Conservation (phyloP, 495 filamentous ascomycete genomes). For the Penicillium ochrochloron region DNA sequence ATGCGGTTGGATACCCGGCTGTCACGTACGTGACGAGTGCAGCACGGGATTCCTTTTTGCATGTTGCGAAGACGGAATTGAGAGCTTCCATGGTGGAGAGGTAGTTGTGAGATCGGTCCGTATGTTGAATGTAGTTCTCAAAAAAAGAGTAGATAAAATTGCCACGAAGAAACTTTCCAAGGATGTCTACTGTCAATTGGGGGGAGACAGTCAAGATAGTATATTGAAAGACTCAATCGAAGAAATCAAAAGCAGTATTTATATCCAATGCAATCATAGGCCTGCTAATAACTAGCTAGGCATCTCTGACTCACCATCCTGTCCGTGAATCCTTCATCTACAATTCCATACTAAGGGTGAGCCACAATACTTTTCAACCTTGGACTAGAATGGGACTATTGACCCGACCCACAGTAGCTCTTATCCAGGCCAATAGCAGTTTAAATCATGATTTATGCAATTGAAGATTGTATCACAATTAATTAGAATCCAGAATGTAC, state of each 20-base stretch:
- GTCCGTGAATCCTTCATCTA: too few species aligned
- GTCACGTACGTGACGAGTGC: slow-evolving; percentile 90
- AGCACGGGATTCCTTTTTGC: slow-evolving; percentile 59
- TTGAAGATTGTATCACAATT: neutral
- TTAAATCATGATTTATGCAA: neutral
- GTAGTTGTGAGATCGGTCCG: too few species aligned
- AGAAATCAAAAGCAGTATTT: neutral
- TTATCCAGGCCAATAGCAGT: neutral
- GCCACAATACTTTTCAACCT: neutral
- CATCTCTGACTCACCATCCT: too few species aligned
- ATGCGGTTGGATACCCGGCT: slow-evolving; percentile 76
- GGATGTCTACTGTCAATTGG: too few species aligned
- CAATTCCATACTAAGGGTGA: neutral
- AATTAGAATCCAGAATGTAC: neutral
- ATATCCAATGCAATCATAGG: neutral
- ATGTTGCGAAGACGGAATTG: slow-evolving; percentile 74
- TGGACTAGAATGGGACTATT: neutral
- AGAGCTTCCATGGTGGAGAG: slow-evolving; percentile 64
- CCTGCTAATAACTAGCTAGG: too few species aligned
- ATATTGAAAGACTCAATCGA: neutral
- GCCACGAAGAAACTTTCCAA: neutral
- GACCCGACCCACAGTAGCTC: neutral
- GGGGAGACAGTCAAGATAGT: too few species aligned
- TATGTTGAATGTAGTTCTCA: neutral
- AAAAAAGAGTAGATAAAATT: neutral